These are phyloP conservation scores for Chlorella vulgaris DNA, from an alignment of 139 green algal species.

Conservation along the genomic window DNA sequence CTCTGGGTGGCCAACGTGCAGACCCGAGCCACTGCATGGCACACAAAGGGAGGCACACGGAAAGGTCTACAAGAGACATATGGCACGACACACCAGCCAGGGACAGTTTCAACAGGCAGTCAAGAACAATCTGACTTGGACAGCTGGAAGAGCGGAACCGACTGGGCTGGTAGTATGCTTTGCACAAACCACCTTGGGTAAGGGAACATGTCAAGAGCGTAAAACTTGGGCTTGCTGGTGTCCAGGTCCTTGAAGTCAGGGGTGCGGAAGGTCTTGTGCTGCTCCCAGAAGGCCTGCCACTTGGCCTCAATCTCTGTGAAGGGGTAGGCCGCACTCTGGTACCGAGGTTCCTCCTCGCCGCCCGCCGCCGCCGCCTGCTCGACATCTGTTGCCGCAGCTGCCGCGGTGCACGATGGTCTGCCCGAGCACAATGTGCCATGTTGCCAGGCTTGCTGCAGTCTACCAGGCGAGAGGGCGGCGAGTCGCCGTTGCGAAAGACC, in stretches of 20 bases:
- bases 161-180: too few species aligned
- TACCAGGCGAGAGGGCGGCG: not conserved
- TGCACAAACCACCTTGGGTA: conserved; percentile 84
- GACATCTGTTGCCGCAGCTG: conserved; percentile 9
- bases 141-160: too few species aligned
- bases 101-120: not conserved
- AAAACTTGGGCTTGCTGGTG: conserved; percentile 97
- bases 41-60: too few species aligned
- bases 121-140: not conserved
- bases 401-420: not conserved
- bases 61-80: too few species aligned
- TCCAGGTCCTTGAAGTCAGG: conserved; percentile 84
- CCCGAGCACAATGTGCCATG: conserved; percentile 2
- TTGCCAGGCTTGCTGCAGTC: not conserved
- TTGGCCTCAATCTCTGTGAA: conserved; percentile 64
- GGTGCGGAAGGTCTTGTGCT: conserved; percentile 93
- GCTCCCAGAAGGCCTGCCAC: conserved; percentile 93
- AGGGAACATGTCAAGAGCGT: conserved; percentile 99
- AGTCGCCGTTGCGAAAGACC: not conserved
- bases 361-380: not conserved
- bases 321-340: conserved; percentile 40
- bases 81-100: not conserved
- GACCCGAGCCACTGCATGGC: conserved; percentile 70
- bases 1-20: conserved; percentile 92
- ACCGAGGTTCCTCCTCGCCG: not conserved